phyloP scores from a whole-genome alignment of 768 basidiomycete species.

The Calocera viscosa region DNA sequence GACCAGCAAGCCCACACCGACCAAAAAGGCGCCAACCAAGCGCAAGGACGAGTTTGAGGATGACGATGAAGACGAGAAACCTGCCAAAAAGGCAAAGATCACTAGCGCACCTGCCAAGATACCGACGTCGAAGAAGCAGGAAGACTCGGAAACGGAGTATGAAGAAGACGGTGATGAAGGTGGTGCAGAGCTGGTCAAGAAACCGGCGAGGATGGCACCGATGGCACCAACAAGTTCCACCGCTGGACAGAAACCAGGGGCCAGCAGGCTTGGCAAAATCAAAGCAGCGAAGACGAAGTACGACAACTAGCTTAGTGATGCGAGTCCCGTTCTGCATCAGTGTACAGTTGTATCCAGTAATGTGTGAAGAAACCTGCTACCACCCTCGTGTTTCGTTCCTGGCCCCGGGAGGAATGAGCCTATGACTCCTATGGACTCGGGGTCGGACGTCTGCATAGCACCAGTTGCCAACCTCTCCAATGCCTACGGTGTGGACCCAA shows the following conservation, averaged over 20 bases:
- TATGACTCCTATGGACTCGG: neutral
- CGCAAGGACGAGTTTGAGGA: neutral
- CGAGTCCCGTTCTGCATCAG: no score
- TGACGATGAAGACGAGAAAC: neutral
- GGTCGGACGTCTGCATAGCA: conserved; percentile 5
- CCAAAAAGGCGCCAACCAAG: neutral
- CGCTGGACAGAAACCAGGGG: neutral
- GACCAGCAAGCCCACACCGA: neutral
- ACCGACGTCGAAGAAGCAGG: neutral
- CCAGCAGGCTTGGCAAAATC: neutral
- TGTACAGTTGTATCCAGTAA: no score
- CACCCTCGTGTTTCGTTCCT: no score
- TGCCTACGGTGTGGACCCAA: conserved; percentile 10
- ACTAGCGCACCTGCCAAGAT: neutral
- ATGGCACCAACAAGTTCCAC: neutral
- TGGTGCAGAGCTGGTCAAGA: neutral
- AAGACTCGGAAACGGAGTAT: neutral
- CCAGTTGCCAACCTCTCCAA: conserved; percentile 11
- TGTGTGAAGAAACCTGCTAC: no score
- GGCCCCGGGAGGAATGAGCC: no score
- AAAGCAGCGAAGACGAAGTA: neutral
- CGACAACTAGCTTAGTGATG: no score
- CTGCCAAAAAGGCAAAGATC: neutral
- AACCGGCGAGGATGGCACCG: neutral
- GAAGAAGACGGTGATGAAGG: neutral